phyloP scores from a whole-genome alignment of 345 rosid genomes.

The Euphorbia tirucalli region DNA sequence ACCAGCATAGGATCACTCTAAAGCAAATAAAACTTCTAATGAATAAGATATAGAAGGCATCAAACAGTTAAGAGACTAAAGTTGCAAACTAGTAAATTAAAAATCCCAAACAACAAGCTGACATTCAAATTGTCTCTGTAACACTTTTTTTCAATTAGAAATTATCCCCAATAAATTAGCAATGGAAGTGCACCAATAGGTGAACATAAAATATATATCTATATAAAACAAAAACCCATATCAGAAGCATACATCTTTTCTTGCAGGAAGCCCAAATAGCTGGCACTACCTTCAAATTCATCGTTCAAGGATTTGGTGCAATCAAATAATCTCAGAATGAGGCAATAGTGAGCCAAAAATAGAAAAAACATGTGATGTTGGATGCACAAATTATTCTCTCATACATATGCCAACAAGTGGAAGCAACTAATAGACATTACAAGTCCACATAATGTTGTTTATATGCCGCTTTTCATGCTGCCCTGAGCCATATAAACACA shows the following conservation, averaged over 20 bases:
- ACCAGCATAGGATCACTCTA: slow-evolving; percentile 95
- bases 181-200: neutral
- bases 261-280: neutral
- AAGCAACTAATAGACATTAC: neutral
- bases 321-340: neutral
- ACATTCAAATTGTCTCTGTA: neutral
- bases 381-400: neutral
- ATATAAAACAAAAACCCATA: neutral
- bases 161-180: too few species aligned
- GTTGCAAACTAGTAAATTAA: neutral
- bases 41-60: neutral
- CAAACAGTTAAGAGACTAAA: slow-evolving; percentile 2
- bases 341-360: neutral
- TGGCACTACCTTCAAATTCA: neutral
- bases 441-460: neutral
- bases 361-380: neutral
- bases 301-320: neutral
- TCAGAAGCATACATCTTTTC: neutral
- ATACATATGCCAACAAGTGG: neutral
- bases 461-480: neutral
- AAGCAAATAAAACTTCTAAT: slow-evolving; percentile 27
- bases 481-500: neutral
- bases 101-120: neutral
- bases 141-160: neutral
- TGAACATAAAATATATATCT: neutral